Conservation (phyloP, 2,329 filamentous ascomycete genomes). For the Cyphellophora attinorum region DNA sequence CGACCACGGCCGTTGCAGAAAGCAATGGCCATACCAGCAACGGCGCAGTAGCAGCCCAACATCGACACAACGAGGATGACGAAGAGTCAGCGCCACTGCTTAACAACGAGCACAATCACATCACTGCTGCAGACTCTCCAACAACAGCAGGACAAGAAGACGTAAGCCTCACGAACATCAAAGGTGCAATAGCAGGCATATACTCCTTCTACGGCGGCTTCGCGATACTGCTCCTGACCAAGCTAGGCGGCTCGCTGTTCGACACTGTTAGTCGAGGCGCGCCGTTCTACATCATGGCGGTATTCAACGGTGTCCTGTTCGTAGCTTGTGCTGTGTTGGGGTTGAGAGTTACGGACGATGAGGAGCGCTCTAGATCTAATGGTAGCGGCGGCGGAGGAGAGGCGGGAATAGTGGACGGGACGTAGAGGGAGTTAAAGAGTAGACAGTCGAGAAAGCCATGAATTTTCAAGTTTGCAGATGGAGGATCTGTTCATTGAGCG, state of each 20-base stretch:
- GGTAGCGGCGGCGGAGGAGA: too few species aligned
- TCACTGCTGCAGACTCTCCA: constrained; percentile 4
- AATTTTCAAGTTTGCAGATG: too few species aligned
- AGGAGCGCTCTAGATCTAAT: too few species aligned
- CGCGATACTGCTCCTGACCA: constrained; percentile 84
- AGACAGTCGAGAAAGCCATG: too few species aligned
- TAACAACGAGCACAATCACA: constrained; percentile 3
- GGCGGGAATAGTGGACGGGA: too few species aligned
- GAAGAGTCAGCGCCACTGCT: too few species aligned
- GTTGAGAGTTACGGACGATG: too few species aligned
- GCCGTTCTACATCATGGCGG: constrained; percentile 90
- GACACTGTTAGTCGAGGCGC: constrained; percentile 64
- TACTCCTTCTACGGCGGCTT: constrained; percentile 86
- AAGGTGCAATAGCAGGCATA: constrained; percentile 88
- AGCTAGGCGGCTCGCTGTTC: constrained; percentile 79
- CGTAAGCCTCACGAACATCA: constrained; percentile 50
- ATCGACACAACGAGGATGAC: neutral
- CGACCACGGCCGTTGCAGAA: constrained; percentile 3
- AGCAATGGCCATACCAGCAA: neutral
- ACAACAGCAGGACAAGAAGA: constrained; percentile 16
- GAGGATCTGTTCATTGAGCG: too few species aligned
- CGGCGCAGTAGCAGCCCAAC: constrained; percentile 1
- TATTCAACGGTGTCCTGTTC: constrained; percentile 69
- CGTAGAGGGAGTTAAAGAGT: too few species aligned
- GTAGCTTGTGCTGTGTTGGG: constrained; percentile 10